These are phyloP conservation scores for Cicer arietinum DNA, from an alignment of 306 rosid genomes.

Conservation along the genomic window DNA sequence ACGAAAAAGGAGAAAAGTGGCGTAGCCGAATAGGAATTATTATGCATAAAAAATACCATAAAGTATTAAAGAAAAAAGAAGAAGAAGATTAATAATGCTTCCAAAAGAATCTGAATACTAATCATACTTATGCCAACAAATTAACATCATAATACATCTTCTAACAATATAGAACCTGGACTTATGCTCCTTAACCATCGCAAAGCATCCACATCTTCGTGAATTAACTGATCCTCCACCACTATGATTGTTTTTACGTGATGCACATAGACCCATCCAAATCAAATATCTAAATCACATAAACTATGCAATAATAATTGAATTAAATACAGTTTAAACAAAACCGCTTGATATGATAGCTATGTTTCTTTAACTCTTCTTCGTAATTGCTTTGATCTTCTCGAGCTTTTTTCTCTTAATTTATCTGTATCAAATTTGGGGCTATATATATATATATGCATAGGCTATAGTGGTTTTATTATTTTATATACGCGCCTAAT, in stretches of 20 bases:
- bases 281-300: not conserved
- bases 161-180: conserved; percentile 56
- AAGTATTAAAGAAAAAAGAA: not conserved
- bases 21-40: not conserved
- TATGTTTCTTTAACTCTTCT: conserved; percentile 5
- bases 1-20: not conserved
- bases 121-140: conserved; percentile 57
- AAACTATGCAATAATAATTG: not conserved
- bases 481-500: not conserved
- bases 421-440: conserved; percentile 14
- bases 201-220: conserved; percentile 44
- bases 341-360: not conserved
- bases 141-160: conserved; percentile 47
- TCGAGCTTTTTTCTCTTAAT: not conserved
- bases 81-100: not conserved
- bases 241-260: conserved; percentile 31
- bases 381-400: conserved; percentile 15
- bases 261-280: conserved; percentile 52
- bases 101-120: conserved; percentile 20
- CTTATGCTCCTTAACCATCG: conserved; percentile 43
- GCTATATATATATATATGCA: not conserved
- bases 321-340: not conserved
- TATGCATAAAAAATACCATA: not conserved
- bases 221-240: conserved; percentile 21
- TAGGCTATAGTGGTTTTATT: not conserved